Conservation (phyloP, 2,329 filamentous ascomycete genomes). For the Calonectria pseudoturangicola region DNA sequence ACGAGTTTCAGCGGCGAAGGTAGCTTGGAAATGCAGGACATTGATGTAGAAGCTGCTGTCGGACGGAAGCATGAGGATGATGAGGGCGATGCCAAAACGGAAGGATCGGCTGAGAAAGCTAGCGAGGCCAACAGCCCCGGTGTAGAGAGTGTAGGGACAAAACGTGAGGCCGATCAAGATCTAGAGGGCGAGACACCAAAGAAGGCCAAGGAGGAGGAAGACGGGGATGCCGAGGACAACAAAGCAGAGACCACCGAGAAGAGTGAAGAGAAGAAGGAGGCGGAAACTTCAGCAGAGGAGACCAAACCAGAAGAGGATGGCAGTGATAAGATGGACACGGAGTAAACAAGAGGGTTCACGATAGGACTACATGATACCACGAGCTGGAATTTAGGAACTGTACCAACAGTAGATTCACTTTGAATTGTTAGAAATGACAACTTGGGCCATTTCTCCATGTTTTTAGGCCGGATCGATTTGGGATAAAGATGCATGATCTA, state of each 20-base stretch:
- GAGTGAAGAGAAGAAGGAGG: constrained; percentile 35
- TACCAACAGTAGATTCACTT: constrained; percentile 35
- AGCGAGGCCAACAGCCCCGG: constrained; percentile 56
- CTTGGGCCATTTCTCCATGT: constrained; percentile 2
- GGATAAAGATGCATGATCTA: not conserved
- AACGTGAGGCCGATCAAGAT: constrained; percentile 73
- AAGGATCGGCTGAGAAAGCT: constrained; percentile 48
- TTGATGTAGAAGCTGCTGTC: constrained; percentile 77
- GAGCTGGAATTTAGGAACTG: constrained; percentile 30
- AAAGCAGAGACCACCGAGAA: constrained; percentile 25
- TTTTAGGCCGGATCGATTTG: not conserved
- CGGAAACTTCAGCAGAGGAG: constrained; percentile 42
- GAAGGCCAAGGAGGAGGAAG: constrained; percentile 69
- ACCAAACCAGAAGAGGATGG: constrained; percentile 46
- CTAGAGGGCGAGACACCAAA: constrained; percentile 65
- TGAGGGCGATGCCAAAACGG: constrained; percentile 44
- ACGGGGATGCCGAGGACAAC: constrained; percentile 32
- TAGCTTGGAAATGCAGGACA: constrained; percentile 70
- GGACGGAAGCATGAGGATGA: constrained; percentile 68
- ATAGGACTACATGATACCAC: constrained; percentile 45
- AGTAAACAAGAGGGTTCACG: constrained; percentile 45
- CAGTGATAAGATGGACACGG: constrained; percentile 54
- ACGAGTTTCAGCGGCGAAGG: constrained; percentile 63
- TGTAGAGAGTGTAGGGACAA: constrained; percentile 65
- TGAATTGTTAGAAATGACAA: constrained; percentile 28